phyloP scores from a whole-genome alignment of 495 filamentous ascomycete species.

The Gamarada debralockiae region DNA sequence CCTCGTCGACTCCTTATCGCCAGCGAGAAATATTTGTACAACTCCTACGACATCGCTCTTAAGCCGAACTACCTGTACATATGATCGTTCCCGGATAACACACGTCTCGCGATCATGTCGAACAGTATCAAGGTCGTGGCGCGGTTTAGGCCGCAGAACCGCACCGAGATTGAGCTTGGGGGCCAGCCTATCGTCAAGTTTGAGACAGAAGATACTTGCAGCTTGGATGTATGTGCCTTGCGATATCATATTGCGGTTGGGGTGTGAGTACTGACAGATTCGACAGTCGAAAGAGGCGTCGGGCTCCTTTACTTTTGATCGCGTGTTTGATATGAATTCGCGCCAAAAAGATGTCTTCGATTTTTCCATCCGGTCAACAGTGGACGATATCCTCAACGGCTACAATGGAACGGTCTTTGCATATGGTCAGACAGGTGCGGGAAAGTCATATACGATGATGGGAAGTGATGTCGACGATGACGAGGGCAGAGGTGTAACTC shows the following conservation, averaged over 20 bases:
- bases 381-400: slow-evolving; percentile 96
- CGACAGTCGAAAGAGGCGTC: slow-evolving; percentile 74
- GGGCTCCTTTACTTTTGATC: slow-evolving; percentile 93
- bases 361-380: slow-evolving; percentile 92
- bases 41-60: neutral
- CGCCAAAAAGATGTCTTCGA: slow-evolving; percentile 90
- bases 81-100: slow-evolving; percentile 19
- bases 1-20: slow-evolving; percentile 18
- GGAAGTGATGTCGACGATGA: slow-evolving; percentile 93
- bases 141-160: slow-evolving; percentile 96
- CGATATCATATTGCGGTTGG: neutral
- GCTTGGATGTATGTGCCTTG: slow-evolving; percentile 63
- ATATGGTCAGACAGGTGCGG: slow-evolving; percentile 96
- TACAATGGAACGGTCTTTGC: slow-evolving; percentile 99
- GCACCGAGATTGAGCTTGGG: slow-evolving; percentile 81
- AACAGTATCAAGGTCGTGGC: slow-evolving; percentile 81
- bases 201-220: slow-evolving; percentile 84
- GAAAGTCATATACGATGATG: slow-evolving; percentile 99
- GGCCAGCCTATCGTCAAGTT: slow-evolving; percentile 90
- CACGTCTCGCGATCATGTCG: slow-evolving; percentile 24
- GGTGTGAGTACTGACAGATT: slow-evolving; percentile 15
- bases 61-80: slow-evolving; percentile 10
- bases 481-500: slow-evolving; percentile 85
- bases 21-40: slow-evolving; percentile 3
- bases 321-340: slow-evolving; percentile 90